phyloP scores from a whole-genome alignment of 106 monocot species.

The Dioscorea alata region DNA sequence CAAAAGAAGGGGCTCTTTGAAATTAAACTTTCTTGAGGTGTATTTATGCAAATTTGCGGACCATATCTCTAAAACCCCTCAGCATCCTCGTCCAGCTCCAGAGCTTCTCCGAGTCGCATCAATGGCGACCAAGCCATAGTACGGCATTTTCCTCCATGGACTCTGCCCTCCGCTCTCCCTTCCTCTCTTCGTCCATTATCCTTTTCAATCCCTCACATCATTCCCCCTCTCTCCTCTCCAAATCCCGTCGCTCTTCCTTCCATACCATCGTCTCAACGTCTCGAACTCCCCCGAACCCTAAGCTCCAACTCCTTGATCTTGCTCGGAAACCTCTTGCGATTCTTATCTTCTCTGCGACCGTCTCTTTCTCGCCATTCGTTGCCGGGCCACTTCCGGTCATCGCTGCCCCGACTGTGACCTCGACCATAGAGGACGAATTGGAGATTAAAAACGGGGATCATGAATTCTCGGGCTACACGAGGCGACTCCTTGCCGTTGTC shows the following conservation, averaged over 20 bases:
- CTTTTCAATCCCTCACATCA: constrained; percentile 6
- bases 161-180: constrained; percentile 9
- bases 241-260: neutral
- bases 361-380: neutral
- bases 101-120: neutral
- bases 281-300: neutral
- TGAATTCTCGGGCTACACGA: constrained; percentile 51
- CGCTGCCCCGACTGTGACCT: constrained; percentile 19
- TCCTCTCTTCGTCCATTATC: neutral
- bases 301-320: constrained; percentile 2
- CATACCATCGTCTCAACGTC: constrained; percentile 2
- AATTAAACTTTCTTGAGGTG: too few species aligned
- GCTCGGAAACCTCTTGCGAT: constrained; percentile 24
- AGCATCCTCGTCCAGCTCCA: neutral
- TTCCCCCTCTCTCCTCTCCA: constrained; percentile 7
- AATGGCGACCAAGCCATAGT: neutral
- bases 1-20: too few species aligned
- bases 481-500: constrained; percentile 34
- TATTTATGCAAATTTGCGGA: neutral
- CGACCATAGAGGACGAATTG: neutral
- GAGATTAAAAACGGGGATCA: constrained; percentile 32
- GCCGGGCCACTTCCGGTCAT: constrained; percentile 14
- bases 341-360: constrained; percentile 31
- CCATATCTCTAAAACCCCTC: constrained; percentile 1
- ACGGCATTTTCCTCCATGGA: constrained; percentile 11